phyloP scores from a whole-genome alignment of 2,329 filamentous ascomycete species.

The Graphilbum ipis-grandicollis region DNA sequence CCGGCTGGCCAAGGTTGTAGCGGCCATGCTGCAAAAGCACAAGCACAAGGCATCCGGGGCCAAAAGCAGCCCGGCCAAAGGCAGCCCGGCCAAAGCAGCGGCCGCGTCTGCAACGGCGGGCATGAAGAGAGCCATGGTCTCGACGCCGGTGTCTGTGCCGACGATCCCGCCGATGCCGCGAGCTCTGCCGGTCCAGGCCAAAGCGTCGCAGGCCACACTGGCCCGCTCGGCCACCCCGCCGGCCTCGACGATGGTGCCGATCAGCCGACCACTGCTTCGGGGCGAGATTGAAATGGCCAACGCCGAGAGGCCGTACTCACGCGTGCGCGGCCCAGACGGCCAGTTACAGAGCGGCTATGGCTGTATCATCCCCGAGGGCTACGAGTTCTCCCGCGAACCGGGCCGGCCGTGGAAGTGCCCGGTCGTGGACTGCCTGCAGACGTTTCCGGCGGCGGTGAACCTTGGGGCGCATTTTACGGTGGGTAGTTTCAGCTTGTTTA shows the following conservation, averaged over 20 bases:
- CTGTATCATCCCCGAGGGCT: slow-evolving; percentile 3
- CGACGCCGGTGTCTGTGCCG: too few relatives aligned
- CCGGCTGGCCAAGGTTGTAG: not conserved
- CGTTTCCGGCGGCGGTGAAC: not conserved
- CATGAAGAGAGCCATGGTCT: too few relatives aligned
- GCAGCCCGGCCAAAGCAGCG: too few relatives aligned
- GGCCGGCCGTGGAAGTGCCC: slow-evolving; percentile 3
- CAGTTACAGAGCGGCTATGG: too few relatives aligned
- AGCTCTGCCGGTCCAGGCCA: too few relatives aligned
- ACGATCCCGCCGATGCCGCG: too few relatives aligned
- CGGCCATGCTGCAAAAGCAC: not conserved
- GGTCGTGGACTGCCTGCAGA: not conserved
- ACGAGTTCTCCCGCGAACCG: not conserved
- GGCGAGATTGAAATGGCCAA: not conserved
- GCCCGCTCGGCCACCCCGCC: too few relatives aligned
- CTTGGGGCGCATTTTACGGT: slow-evolving; percentile 7
- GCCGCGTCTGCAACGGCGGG: too few relatives aligned
- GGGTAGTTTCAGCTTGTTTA: slow-evolving; percentile 2
- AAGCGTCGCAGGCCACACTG: too few relatives aligned
- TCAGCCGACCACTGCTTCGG: not conserved
- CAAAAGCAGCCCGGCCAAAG: too few relatives aligned
- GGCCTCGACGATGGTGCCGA: not conserved
- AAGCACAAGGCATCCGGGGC: too few relatives aligned
- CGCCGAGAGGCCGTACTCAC: not conserved
- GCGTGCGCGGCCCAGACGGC: not conserved